These are phyloP conservation scores for Hymenoscyphus salicellus DNA, from an alignment of 2,329 filamentous ascomycete species.

Conservation along the genomic window DNA sequence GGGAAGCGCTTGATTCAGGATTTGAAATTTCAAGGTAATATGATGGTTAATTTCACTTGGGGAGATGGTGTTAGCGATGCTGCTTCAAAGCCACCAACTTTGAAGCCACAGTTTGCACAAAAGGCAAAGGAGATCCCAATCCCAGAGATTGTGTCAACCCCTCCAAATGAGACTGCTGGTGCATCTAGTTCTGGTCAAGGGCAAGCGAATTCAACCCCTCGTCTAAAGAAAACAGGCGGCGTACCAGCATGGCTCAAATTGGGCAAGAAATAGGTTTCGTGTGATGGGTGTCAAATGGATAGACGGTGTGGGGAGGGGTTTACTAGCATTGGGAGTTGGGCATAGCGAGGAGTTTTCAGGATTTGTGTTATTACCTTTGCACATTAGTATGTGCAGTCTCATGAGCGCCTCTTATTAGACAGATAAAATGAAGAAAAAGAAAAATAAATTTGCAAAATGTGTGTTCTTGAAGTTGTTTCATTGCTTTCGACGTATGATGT, in stretches of 20 bases:
- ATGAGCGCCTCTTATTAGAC: not conserved
- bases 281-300: not conserved
- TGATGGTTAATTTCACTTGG: constrained; percentile 77
- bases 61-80: constrained; percentile 57
- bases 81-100: constrained; percentile 46
- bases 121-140: constrained; percentile 67
- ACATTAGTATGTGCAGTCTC: constrained; percentile 3
- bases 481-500: constrained; percentile 19
- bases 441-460: constrained; percentile 3
- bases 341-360: constrained; percentile 32
- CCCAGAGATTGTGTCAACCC: not conserved
- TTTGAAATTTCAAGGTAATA: constrained; percentile 66
- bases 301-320: not conserved
- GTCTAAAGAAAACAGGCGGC: not conserved
- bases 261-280: constrained; percentile 62
- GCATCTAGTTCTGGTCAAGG: not conserved
- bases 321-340: constrained; percentile 12
- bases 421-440: not conserved
- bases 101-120: constrained; percentile 48
- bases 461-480: constrained; percentile 25
- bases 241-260: constrained; percentile 55
- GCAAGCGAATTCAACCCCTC: not conserved
- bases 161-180: not conserved
- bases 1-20: constrained; percentile 64
- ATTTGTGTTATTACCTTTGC: not conserved